Conservation (phyloP, 2,329 filamentous ascomycete genomes). For the Chaetomiaceae sp. region DNA sequence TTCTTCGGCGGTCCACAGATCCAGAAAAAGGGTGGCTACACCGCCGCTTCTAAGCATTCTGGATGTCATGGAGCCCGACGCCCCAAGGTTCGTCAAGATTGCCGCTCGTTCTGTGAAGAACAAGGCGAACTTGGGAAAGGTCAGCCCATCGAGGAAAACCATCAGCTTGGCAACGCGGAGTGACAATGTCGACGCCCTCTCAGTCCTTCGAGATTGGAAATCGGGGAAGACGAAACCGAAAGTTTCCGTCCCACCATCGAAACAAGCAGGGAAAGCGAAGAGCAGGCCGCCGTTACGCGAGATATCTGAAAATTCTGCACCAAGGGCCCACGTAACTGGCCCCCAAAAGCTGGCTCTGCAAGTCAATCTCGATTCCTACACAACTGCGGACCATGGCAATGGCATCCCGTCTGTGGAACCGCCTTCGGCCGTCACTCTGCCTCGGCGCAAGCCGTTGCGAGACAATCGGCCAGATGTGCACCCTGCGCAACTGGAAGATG, state of each 20-base stretch:
- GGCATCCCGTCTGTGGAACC: background rate
- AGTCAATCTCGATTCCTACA: slow-evolving; percentile 15
- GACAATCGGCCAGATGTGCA: slow-evolving; percentile 27
- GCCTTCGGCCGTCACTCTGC: slow-evolving; percentile 6
- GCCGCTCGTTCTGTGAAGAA: slow-evolving; percentile 53
- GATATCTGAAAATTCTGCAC: slow-evolving; percentile 20
- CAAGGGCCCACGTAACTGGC: background rate
- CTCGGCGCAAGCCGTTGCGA: slow-evolving; percentile 13
- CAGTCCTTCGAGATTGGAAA: slow-evolving; percentile 52
- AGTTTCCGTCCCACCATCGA: slow-evolving; percentile 3
- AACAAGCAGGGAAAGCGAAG: slow-evolving; percentile 8
- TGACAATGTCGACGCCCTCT: slow-evolving; percentile 55
- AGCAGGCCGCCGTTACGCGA: slow-evolving; percentile 26
- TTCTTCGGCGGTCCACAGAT: slow-evolving; percentile 10
- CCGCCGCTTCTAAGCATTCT: slow-evolving; percentile 55
- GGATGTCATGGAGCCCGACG: slow-evolving; percentile 50
- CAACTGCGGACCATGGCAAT: slow-evolving; percentile 1
- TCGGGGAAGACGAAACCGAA: slow-evolving; percentile 45
- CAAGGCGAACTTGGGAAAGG: slow-evolving; percentile 46
- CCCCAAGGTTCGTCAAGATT: slow-evolving; percentile 56
- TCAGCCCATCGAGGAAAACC: slow-evolving; percentile 50
- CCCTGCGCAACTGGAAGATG: slow-evolving; percentile 54
- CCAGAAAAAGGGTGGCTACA: slow-evolving; percentile 15
- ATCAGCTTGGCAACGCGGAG: slow-evolving; percentile 57
- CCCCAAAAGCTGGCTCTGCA: slow-evolving; percentile 18